A percentile compares a stretch with the other conserved stretches of the same genome.
Conservation (phyloP, 1,139 yeast genomes). For the Hyphopichia fennica region DNA sequence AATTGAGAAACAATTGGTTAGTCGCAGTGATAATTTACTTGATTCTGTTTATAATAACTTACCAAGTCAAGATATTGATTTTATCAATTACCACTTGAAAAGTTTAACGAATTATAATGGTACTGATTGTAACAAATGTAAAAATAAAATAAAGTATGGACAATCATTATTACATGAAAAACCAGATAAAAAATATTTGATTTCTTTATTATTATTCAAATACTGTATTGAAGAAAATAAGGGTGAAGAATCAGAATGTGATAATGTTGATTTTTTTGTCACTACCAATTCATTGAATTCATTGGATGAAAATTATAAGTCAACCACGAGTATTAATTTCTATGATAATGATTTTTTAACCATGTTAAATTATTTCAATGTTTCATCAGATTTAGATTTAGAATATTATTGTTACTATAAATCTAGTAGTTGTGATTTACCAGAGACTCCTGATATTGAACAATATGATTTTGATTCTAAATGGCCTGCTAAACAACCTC, state of each 20-base stretch:
- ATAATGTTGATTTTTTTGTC: constrained; percentile 38
- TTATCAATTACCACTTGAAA: constrained; percentile 25
- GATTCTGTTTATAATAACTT: constrained; percentile 27
- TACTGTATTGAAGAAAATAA: constrained; percentile 34
- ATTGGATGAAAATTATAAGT: constrained; percentile 19
- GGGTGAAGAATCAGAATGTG: constrained; percentile 32
- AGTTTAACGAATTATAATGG: constrained; percentile 28
- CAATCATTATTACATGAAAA: constrained; percentile 24
- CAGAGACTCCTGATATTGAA: constrained; percentile 27
- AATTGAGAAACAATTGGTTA: constrained; percentile 16
- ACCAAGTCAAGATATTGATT: constrained; percentile 28
- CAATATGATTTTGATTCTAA: constrained; percentile 25
- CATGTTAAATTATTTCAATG: constrained; percentile 34
- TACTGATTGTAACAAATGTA: constrained; percentile 36
- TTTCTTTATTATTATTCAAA: constrained; percentile 36
- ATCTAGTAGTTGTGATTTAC: constrained; percentile 26
- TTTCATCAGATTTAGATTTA: constrained; percentile 36
- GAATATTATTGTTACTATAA: constrained; percentile 36
- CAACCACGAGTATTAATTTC: constrained; percentile 30
- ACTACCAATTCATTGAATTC: constrained; percentile 29
- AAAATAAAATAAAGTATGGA: constrained; percentile 34
- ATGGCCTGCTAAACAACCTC: constrained; percentile 33
- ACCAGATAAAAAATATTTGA: constrained; percentile 37
- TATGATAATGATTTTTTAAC: constrained; percentile 43
- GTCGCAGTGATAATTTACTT: constrained; percentile 18